phyloP scores from a whole-genome alignment of 208 protist species.

The Acanthamoeba castellanii region DNA sequence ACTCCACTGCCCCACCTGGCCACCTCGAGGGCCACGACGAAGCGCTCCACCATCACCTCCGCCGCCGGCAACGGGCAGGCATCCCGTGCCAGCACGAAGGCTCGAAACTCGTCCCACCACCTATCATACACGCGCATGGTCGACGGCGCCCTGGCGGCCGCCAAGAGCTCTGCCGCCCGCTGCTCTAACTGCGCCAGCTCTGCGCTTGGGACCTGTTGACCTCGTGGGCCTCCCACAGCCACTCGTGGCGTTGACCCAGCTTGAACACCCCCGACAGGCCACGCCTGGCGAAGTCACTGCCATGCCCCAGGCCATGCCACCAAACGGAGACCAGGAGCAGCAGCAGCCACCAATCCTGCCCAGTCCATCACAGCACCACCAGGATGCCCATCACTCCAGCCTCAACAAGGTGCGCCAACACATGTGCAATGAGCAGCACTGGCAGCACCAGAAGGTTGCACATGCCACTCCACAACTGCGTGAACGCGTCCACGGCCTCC shows the following conservation, averaged over 20 bases:
- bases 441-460: slow-evolving; percentile 1
- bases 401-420: neutral
- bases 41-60: neutral
- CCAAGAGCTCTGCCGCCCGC: neutral
- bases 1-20: neutral
- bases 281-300: too few species aligned
- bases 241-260: neutral
- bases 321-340: neutral
- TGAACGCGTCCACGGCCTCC: slow-evolving; percentile 1
- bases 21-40: neutral
- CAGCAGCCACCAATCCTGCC: neutral
- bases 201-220: neutral
- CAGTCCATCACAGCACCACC: neutral
- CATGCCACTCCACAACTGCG: neutral
- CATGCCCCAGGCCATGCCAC: neutral
- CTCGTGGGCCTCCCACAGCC: neutral
- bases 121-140: neutral
- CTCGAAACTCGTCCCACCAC: neutral
- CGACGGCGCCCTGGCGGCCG: neutral
- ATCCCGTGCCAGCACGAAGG: neutral
- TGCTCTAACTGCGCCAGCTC: neutral
- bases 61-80: neutral
- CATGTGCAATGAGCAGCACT: neutral
- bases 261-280: neutral
- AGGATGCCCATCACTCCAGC: neutral